Conservation (phyloP, 768 basidiomycete genomes). For the Suillus brevipes region DNA sequence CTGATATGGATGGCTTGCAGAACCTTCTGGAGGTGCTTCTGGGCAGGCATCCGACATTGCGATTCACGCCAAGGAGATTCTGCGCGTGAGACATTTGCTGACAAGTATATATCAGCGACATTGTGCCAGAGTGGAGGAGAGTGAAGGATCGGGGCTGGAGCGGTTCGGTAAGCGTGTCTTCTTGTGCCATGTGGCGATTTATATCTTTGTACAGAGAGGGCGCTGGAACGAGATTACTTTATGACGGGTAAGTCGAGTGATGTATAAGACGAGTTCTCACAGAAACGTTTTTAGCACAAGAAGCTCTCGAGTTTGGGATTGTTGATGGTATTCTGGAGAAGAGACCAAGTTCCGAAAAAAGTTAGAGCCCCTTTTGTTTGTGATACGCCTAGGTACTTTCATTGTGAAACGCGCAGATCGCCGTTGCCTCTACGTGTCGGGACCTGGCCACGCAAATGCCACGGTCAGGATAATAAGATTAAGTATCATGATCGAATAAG, state of each 20-base stretch:
- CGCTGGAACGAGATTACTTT: constrained; percentile 93
- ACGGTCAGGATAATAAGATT: not conserved
- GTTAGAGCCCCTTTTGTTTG: too few species aligned
- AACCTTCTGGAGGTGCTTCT: constrained; percentile 94
- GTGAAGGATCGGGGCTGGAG: constrained; percentile 57
- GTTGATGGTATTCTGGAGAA: constrained; percentile 90
- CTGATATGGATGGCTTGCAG: constrained; percentile 42
- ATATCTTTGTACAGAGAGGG: constrained; percentile 72
- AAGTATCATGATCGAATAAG: constrained; percentile 16
- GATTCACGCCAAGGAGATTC: constrained; percentile 96
- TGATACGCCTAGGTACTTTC: too few species aligned
- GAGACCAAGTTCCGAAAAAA: constrained; percentile 63
- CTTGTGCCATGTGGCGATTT: constrained; percentile 19
- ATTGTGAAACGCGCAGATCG: not conserved
- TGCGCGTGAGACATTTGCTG: constrained; percentile 79
- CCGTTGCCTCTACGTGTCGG: too few species aligned
- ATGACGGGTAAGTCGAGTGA: constrained; percentile 67
- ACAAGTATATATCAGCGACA: constrained; percentile 90
- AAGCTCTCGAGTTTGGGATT: constrained; percentile 89
- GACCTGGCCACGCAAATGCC: not conserved
- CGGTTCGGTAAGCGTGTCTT: constrained; percentile 68
- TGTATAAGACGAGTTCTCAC: constrained; percentile 19
- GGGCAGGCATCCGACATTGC: constrained; percentile 97
- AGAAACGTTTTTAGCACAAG: constrained; percentile 56
- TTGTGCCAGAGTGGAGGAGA: constrained; percentile 70